Evolutionary conservation across 163 green algal species (phyloP).

Genomic region (Coccomyxa subellipsoidea): DNA sequence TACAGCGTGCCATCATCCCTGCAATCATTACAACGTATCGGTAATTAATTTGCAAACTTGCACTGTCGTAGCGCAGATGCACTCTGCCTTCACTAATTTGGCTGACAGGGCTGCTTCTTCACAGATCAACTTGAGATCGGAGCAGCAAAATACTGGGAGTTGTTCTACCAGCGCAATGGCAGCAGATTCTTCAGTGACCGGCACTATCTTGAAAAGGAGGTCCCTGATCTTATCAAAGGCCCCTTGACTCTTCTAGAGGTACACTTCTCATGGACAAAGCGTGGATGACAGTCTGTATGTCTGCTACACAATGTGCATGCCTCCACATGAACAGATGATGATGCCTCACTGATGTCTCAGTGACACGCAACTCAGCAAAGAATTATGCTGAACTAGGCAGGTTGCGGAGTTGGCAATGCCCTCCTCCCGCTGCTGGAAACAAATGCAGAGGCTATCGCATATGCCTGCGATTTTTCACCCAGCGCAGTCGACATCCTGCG

Average conservation of each 20-base stretch:
- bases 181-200: slow-evolving; percentile 88
- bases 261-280: too few species aligned
- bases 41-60: too few species aligned
- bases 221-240: slow-evolving; percentile 43
- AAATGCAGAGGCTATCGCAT: slow-evolving; percentile 59
- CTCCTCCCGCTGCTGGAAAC: slow-evolving; percentile 83
- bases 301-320: too few species aligned
- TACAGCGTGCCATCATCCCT: background rate
- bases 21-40: background rate
- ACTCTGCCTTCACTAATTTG: too few species aligned
- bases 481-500: slow-evolving; percentile 71
- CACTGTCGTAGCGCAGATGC: too few species aligned
- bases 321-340: too few species aligned
- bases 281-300: too few species aligned
- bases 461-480: slow-evolving; percentile 87
- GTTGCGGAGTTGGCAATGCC: slow-evolving; percentile 93
- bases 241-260: slow-evolving; percentile 50
- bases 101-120: background rate
- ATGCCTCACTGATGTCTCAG: too few species aligned
- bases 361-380: background rate
- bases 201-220: slow-evolving; percentile 80
- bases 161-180: slow-evolving; percentile 79
- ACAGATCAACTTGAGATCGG: slow-evolving; percentile 51
- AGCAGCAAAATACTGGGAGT: slow-evolving; percentile 70
- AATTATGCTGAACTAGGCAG: too few species aligned